Evolutionary conservation across 2,329 filamentous ascomycete species (phyloP).

Genomic region (Beauveria scarabaeidicola): DNA sequence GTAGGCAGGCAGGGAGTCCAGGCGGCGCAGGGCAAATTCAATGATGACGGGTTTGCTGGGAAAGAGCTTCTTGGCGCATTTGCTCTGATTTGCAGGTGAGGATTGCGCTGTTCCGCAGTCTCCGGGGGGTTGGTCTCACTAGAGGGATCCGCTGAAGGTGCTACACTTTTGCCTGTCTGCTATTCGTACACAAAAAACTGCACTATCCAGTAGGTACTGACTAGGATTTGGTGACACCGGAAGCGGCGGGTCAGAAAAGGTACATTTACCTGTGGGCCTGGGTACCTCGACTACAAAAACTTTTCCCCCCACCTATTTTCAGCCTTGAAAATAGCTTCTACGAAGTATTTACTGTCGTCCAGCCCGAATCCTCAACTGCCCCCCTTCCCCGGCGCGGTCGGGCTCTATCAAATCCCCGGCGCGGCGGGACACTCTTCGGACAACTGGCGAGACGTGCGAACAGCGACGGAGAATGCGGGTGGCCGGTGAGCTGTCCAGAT

Average conservation of each 20-base stretch:
- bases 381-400: background rate
- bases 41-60: background rate
- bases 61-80: background rate
- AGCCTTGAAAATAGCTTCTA: background rate
- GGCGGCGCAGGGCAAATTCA: background rate
- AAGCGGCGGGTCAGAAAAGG: conserved; percentile 3
- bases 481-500: background rate
- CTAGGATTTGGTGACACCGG: background rate
- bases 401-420: background rate
- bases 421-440: background rate
- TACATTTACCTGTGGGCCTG: conserved; percentile 2
- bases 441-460: background rate
- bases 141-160: background rate
- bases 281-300: conserved; percentile 4
- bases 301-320: background rate
- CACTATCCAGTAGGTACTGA: background rate
- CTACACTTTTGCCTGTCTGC: background rate
- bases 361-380: background rate
- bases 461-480: background rate
- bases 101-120: background rate
- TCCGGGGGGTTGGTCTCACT: background rate
- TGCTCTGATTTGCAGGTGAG: background rate
- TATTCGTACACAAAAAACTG: background rate
- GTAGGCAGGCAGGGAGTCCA: background rate
- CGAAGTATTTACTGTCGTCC: too few relatives aligned